Base-by-base conservation (phyloP, 1,284 basidiomycete genomes). In the Hemileia vastatrix region DNA sequence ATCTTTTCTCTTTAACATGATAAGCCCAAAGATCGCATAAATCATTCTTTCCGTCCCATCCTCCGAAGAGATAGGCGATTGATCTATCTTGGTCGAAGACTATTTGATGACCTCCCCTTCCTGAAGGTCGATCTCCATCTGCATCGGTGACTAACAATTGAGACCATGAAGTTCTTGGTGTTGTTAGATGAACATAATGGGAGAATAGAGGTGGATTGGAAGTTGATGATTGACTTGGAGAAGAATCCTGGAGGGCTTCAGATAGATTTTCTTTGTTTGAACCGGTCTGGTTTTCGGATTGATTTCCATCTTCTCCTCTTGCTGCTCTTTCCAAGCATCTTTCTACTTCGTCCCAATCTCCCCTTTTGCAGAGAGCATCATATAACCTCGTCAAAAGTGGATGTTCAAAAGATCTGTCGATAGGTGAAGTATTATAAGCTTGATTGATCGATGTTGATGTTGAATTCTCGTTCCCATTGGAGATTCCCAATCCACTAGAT, bases 11-110 rank as follows among this genome's bases (percentile, higher is more conserved):
- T 44, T 76, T 76, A 70, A 87, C 81, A 65, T 82, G 79, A 72
- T 86, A 90, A 47, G 80, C 79, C 87, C 88, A 90, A 64, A 90
- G 84, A 71, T 90, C 88, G 67, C 86, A 84, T 15, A 90, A 77
- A 63, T n/a, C n/a, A n/a, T n/a, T 83, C 70, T 81, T 76, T 1
- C 88, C 87, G 65, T 88, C 83, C 83, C 84, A 90, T 0, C 88
- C 88, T 1, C 88, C 88, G 64, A 87, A 83, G 15, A 90, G 79
- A 71, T 89, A 90, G 9, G 89, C 82, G 48, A 81, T 74, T 4
- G 82, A 81, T 43, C 81, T 80, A 8, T 80, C 78, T 27, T 81
- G 77, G 71, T 90, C 88, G 66, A 89, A 81, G 68, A 85, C 87
- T 84, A 88, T 87, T 19, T 86, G 84, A 67, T 90, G 87, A 0